Conservation (phyloP, 2,329 filamentous ascomycete genomes). For the Fusarium napiforme region DNA sequence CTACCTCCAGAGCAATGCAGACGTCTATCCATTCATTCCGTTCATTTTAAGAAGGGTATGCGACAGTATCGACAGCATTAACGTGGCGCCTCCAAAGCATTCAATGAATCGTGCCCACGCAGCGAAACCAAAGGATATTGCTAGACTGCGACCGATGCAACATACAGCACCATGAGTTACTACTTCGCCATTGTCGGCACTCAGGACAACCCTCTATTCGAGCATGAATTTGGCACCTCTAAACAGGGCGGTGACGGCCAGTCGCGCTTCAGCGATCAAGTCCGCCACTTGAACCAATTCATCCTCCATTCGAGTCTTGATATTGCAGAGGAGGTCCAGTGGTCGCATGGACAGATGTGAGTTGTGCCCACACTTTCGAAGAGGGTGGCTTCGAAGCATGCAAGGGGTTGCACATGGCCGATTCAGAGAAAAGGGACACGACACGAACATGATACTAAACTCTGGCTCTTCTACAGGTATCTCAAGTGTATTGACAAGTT, state of each 20-base stretch:
- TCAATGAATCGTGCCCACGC: neutral
- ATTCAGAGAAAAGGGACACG: neutral
- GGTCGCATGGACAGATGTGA: constrained; percentile 86
- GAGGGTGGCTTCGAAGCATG: neutral
- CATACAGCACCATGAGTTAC: constrained; percentile 80
- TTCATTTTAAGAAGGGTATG: neutral
- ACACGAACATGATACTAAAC: constrained; percentile 6
- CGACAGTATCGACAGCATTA: neutral
- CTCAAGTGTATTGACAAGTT: constrained; percentile 97
- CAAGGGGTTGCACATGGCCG: neutral
- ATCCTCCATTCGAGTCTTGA: constrained; percentile 94
- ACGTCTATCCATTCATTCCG: constrained; percentile 4
- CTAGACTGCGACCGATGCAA: constrained; percentile 41
- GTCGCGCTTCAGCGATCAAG: constrained; percentile 87
- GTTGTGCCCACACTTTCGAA: constrained; percentile 35
- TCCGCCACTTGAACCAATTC: constrained; percentile 96
- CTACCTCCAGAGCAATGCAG: neutral
- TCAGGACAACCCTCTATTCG: constrained; percentile 95
- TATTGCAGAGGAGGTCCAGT: constrained; percentile 96
- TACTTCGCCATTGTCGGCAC: constrained; percentile 98
- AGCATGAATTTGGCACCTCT: constrained; percentile 95
- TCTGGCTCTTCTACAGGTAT: constrained; percentile 69
- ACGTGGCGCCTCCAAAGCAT: constrained; percentile 7
- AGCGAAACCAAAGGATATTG: neutral
- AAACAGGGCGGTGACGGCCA: constrained; percentile 95